Evolutionary conservation across 495 filamentous ascomycete species (phyloP).

Genomic region (Hyaloscypha variabilis): DNA sequence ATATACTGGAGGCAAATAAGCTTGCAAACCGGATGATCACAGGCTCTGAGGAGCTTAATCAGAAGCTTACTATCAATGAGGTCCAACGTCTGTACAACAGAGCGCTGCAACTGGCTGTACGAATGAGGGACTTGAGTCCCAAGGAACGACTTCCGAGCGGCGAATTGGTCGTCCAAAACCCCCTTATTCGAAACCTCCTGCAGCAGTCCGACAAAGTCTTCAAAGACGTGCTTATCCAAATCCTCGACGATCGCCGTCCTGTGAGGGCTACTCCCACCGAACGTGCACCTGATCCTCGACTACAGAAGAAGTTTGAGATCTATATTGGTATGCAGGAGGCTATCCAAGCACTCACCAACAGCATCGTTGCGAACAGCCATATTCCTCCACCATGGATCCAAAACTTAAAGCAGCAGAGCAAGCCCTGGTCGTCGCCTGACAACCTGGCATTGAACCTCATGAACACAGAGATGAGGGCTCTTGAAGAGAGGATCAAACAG

Average conservation of each 20-base stretch:
- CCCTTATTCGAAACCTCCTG: too few relatives aligned
- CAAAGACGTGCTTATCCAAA: not conserved
- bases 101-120: not conserved
- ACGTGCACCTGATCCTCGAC: not conserved
- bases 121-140: not conserved
- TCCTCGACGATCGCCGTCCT: not conserved
- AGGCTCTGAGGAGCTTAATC: not conserved
- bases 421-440: not conserved
- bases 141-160: too few relatives aligned
- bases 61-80: conserved; percentile 8
- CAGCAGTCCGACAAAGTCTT: not conserved
- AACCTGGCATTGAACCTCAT: not conserved
- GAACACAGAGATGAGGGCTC: not conserved
- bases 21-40: not conserved
- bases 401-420: not conserved
- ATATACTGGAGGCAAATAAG: not conserved
- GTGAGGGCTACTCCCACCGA: not conserved
- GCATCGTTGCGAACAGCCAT: not conserved
- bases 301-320: conserved; percentile 12
- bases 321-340: conserved; percentile 9
- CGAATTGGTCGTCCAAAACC: too few relatives aligned
- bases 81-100: conserved; percentile 8
- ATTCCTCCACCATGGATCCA: not conserved
- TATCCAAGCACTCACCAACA: not conserved
- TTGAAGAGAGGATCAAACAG: not conserved